A percentile compares a stretch with the other conserved stretches of the same genome.
These are phyloP conservation scores for Helotiales sp. DNA, from an alignment of 2,329 filamentous ascomycete genomes.

Conservation along the genomic window DNA sequence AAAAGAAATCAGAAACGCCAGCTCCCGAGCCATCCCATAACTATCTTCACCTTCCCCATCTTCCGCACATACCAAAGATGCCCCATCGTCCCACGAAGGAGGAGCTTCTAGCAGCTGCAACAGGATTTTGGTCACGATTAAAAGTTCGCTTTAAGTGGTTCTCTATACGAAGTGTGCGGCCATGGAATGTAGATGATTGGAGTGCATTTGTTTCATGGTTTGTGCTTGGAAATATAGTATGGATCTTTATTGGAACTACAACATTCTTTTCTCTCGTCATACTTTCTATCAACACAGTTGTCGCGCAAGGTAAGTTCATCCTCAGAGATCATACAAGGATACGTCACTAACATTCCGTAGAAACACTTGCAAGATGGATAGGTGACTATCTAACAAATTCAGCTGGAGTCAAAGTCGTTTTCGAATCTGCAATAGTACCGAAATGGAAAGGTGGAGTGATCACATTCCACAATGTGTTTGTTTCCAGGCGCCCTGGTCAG, in stretches of 20 bases:
- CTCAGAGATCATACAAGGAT: constrained; percentile 12
- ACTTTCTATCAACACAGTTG: constrained; percentile 89
- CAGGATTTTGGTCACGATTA: constrained; percentile 86
- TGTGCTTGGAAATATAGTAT: constrained; percentile 86
- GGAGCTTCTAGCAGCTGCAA: constrained; percentile 87
- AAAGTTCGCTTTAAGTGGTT: constrained; percentile 97
- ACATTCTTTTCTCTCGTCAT: constrained; percentile 95
- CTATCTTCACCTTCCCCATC: constrained; percentile 58
- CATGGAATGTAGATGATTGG: constrained; percentile 96
- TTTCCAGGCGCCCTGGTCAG: constrained; percentile 87
- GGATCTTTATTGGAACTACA: constrained; percentile 95
- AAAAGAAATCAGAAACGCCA: constrained; percentile 16
- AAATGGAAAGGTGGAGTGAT: constrained; percentile 96
- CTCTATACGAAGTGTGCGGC: constrained; percentile 88
- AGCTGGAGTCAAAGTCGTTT: constrained; percentile 89
- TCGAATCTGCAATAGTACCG: constrained; percentile 96
- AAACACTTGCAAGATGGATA: constrained; percentile 89
- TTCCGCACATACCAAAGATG: constrained; percentile 63
- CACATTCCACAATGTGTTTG: constrained; percentile 93
- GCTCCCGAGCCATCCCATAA: constrained; percentile 39
- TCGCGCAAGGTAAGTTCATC: constrained; percentile 73
- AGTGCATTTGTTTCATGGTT: constrained; percentile 96
- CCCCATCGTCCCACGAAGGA: constrained; percentile 92
- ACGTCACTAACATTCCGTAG: constrained; percentile 44
- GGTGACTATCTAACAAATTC: constrained; percentile 95